Percentiles rank a stretch among this genome's conserved stretches.
These are phyloP conservation scores for Meripilus lineatus DNA, from an alignment of 1,284 basidiomycete species.

Conservation along the genomic window DNA sequence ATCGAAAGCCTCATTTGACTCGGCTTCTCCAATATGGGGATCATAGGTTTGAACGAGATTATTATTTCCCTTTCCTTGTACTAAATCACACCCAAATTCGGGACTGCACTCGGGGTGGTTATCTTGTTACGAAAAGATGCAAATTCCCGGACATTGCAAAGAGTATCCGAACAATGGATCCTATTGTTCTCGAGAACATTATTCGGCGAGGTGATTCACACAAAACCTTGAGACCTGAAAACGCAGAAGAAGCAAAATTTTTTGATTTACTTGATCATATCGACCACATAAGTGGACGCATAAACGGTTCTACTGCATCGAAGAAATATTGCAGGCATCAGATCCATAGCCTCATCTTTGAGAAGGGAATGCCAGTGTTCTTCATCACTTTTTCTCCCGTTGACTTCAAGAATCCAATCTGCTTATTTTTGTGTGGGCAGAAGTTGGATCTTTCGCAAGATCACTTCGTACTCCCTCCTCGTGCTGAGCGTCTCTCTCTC, in stretches of 20 bases:
- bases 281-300: conserved; percentile 27
- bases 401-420: conserved; percentile 25
- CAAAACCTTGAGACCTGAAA: conserved; percentile 21
- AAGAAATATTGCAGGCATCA: conserved; percentile 29
- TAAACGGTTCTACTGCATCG: conserved; percentile 27
- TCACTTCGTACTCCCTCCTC: conserved; percentile 10
- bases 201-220: conserved; percentile 15
- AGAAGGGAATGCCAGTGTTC: conserved; percentile 29
- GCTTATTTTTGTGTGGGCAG: conserved; percentile 28
- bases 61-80: conserved; percentile 30
- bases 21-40: too few species aligned
- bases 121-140: conserved; percentile 22
- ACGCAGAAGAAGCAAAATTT: conserved; percentile 29
- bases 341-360: conserved; percentile 31
- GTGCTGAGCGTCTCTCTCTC: conserved; percentile 6
- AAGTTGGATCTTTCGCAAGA: too few species aligned
- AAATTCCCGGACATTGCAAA: conserved; percentile 24
- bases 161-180: conserved; percentile 23
- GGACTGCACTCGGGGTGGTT: conserved; percentile 20
- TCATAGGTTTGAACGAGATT: conserved; percentile 33
- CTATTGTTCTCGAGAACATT: conserved; percentile 18
- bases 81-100: conserved; percentile 38
- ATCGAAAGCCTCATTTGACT: too few species aligned
- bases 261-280: conserved; percentile 29
- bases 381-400: conserved; percentile 34